Conservation (phyloP, 768 basidiomycete genomes). For the Lactarius pseudohatsudake region DNA sequence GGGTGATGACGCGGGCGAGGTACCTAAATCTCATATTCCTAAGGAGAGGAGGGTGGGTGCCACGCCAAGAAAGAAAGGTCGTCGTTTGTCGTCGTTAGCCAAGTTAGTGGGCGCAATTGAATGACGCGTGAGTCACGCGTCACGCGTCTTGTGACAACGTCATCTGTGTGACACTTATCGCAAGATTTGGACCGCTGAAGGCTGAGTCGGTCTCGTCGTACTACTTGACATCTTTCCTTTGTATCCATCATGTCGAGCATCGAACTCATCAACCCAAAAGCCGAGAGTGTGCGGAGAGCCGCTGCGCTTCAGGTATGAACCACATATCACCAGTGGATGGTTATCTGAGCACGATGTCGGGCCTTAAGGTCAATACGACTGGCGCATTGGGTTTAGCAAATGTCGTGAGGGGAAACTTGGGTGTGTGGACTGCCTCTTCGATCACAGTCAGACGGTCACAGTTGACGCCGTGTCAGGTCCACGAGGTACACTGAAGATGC, state of each 20-base stretch:
- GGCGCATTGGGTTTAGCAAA: constrained; percentile 97
- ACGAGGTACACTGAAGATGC: constrained; percentile 97
- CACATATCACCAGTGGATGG: constrained; percentile 26
- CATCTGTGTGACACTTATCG: constrained; percentile 6
- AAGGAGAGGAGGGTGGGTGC: constrained; percentile 27
- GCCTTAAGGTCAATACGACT: constrained; percentile 75
- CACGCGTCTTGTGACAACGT: constrained; percentile 8
- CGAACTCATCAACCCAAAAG: constrained; percentile 96
- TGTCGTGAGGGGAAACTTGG: constrained; percentile 96
- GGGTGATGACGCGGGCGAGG: constrained; percentile 15
- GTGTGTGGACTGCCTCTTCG: constrained; percentile 44
- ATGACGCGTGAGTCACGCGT: constrained; percentile 17
- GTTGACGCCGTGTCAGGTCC: constrained; percentile 59
- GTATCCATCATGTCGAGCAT: constrained; percentile 54
- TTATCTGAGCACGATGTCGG: constrained; percentile 29
- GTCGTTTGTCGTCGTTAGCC: constrained; percentile 20
- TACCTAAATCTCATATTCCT: constrained; percentile 25
- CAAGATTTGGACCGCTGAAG: not conserved
- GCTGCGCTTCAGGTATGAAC: constrained; percentile 83
- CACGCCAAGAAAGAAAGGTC: constrained; percentile 1
- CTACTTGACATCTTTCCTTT: not conserved
- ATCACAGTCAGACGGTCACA: not conserved
- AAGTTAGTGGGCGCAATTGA: not conserved
- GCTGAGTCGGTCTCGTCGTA: not conserved
- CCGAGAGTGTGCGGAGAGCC: constrained; percentile 87